Conservation (phyloP, 441 rosid genomes). For the Flueggea neowawraea region DNA sequence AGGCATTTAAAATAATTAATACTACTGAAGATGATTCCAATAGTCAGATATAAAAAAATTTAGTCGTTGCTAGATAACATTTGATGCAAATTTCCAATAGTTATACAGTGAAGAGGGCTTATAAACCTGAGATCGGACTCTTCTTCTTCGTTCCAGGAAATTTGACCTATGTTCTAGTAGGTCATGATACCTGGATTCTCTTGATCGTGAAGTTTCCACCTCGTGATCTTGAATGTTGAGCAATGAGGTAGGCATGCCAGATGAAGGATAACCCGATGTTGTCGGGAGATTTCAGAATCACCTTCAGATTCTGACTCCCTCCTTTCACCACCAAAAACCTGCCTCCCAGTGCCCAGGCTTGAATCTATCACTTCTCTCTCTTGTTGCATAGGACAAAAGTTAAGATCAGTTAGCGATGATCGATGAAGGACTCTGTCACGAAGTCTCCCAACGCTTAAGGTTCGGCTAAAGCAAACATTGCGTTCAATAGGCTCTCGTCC, state of each 20-base stretch:
- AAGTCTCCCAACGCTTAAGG: constrained; percentile 96
- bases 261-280: constrained; percentile 41
- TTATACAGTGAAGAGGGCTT: constrained; percentile 11
- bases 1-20: no score
- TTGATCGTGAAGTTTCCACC: constrained; percentile 54
- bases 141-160: constrained; percentile 89
- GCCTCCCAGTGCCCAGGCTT: constrained; percentile 35
- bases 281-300: constrained; percentile 28
- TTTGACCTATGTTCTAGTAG: constrained; percentile 85
- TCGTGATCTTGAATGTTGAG: constrained; percentile 55
- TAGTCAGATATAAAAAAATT: no score
- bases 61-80: no score
- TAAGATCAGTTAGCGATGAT: constrained; percentile 62
- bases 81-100: no score
- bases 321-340: constrained; percentile 27
- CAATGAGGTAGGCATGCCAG: constrained; percentile 41
- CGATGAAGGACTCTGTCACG: constrained; percentile 95
- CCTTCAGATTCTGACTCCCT: constrained; percentile 35
- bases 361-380: constrained; percentile 50
- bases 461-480: constrained; percentile 87
- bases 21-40: no score
- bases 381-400: constrained; percentile 53
- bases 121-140: constrained; percentile 96
- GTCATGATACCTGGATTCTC: constrained; percentile 85
- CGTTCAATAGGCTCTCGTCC: constrained; percentile 70